phyloP scores from a whole-genome alignment of 2,329 filamentous ascomycete species.

The Penicillium sp. region DNA sequence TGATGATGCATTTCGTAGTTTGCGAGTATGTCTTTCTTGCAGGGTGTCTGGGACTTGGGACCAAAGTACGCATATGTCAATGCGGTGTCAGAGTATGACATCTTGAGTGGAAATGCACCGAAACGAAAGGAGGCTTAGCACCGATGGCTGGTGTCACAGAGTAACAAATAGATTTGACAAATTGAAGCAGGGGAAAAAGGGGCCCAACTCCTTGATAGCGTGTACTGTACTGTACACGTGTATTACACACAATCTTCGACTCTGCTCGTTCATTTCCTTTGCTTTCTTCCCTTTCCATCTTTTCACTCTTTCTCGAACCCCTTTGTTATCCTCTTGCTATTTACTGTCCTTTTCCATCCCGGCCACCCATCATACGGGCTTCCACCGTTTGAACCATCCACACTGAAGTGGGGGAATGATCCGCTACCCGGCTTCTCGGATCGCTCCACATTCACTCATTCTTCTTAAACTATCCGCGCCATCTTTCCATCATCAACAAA shows the following conservation, averaged over 20 bases:
- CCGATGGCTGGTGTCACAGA: background rate
- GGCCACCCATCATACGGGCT: background rate
- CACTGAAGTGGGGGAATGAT: conserved; percentile 19
- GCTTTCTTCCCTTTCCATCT: conserved; percentile 1
- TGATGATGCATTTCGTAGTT: background rate
- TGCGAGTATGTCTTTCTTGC: background rate
- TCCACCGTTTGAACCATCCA: background rate
- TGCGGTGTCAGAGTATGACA: background rate
- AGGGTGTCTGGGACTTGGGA: too few relatives aligned
- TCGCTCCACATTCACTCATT: conserved; percentile 16
- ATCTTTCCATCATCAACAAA: conserved; percentile 3
- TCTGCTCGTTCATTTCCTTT: background rate
- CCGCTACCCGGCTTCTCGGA: conserved; percentile 21
- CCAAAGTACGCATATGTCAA: background rate
- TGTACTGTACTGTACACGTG: conserved; percentile 11
- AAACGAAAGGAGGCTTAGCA: background rate
- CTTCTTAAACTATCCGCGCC: conserved; percentile 1
- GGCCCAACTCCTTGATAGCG: background rate
- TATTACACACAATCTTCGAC: conserved; percentile 19
- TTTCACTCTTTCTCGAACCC: background rate
- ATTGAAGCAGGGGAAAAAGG: background rate
- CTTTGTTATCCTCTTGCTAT: background rate
- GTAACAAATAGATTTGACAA: background rate
- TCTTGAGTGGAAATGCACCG: background rate
- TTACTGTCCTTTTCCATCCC: background rate